These are phyloP conservation scores for Macrolepiota albuminosa DNA, from an alignment of 768 basidiomycete genomes.

Conservation along the genomic window DNA sequence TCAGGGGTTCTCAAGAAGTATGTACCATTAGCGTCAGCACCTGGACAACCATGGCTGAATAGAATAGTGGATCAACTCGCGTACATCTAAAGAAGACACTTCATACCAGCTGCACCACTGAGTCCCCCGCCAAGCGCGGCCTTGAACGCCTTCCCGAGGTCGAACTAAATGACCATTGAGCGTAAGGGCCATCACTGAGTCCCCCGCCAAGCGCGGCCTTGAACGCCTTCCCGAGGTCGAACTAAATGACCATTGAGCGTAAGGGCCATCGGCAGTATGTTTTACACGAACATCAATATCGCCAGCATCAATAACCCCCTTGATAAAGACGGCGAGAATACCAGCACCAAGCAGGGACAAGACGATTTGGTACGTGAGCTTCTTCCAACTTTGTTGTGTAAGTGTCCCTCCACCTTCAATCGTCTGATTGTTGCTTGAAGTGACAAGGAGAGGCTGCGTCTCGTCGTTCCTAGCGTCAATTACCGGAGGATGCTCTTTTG, in stretches of 20 bases:
- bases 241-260: slow-evolving; percentile 37
- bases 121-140: slow-evolving; percentile 86
- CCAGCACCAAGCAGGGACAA: slow-evolving; percentile 32
- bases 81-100: background rate
- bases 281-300: slow-evolving; percentile 55
- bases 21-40: slow-evolving; percentile 80
- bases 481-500: background rate
- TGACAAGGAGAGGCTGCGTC: background rate
- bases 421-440: background rate
- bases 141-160: slow-evolving; percentile 70
- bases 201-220: slow-evolving; percentile 87
- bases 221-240: slow-evolving; percentile 74
- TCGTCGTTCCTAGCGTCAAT: background rate
- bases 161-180: slow-evolving; percentile 52
- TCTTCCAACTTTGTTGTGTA: slow-evolving; percentile 18
- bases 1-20: background rate
- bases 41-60: slow-evolving; percentile 86
- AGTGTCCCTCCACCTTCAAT: background rate
- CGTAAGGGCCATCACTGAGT: slow-evolving; percentile 44
- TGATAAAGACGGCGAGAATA: slow-evolving; percentile 51
- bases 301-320: slow-evolving; percentile 64
- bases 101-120: slow-evolving; percentile 77
- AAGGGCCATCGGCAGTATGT: background rate
- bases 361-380: slow-evolving; percentile 25
- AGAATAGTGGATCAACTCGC: background rate